These are phyloP conservation scores for Cunninghamia lanceolata DNA, from an alignment of 75 land plant genomes.

Conservation along the genomic window DNA sequence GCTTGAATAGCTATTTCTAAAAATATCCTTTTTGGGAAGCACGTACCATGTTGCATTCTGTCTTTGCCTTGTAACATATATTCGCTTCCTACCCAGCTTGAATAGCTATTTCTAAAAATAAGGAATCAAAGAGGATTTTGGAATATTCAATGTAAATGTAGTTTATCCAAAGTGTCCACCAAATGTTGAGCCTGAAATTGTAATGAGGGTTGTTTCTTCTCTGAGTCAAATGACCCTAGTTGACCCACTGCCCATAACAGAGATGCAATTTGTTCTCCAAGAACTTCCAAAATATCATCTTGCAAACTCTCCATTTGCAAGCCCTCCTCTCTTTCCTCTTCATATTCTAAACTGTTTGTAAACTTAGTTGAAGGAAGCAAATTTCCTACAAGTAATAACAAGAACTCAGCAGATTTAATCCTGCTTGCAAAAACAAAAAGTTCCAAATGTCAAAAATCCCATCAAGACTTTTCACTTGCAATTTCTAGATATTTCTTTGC, in stretches of 20 bases:
- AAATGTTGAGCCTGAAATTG: slow-evolving; percentile 9
- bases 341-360: background rate
- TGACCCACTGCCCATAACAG: slow-evolving; percentile 11
- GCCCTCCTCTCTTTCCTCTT: background rate
- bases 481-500: background rate
- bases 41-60: background rate
- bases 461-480: background rate
- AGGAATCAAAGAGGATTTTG: background rate
- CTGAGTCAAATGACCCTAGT: slow-evolving; percentile 5
- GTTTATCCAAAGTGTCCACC: background rate
- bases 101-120: background rate
- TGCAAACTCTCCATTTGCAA: background rate
- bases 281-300: slow-evolving; percentile 11
- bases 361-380: slow-evolving; percentile 9
- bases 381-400: slow-evolving; percentile 7
- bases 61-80: background rate
- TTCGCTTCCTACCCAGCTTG: background rate
- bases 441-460: background rate
- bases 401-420: slow-evolving; percentile 9
- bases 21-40: background rate
- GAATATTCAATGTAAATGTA: background rate
- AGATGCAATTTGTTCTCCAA: slow-evolving; percentile 10
- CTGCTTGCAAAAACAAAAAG: background rate
- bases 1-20: background rate
- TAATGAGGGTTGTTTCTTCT: slow-evolving; percentile 6